phyloP scores from a whole-genome alignment of 2,329 filamentous ascomycete species.

The Alternaria viburni region DNA sequence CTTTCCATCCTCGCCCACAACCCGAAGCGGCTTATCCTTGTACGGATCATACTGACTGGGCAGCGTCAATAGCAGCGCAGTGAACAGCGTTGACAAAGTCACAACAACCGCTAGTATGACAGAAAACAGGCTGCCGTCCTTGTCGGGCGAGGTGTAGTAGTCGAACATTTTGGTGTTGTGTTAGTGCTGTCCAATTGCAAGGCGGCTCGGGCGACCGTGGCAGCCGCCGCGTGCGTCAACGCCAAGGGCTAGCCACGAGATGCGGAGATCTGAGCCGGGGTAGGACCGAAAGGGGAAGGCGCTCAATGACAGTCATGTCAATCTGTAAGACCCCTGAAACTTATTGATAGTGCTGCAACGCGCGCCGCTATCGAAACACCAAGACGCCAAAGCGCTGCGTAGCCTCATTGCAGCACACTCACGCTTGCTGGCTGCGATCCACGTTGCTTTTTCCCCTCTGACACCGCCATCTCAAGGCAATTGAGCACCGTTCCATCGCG shows the following conservation, averaged over 20 bases:
- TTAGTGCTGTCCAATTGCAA: slow-evolving; percentile 20
- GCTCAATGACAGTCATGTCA: slow-evolving; percentile 10
- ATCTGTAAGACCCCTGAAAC: slow-evolving; percentile 31
- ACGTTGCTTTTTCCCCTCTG: slow-evolving; percentile 2
- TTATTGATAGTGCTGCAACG: slow-evolving; percentile 14
- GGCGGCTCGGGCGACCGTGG: slow-evolving; percentile 19
- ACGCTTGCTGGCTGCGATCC: slow-evolving; percentile 1
- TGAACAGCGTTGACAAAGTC: slow-evolving; percentile 55
- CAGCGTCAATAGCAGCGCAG: slow-evolving; percentile 58
- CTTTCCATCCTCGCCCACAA: slow-evolving; percentile 34
- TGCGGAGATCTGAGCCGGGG: slow-evolving; percentile 23
- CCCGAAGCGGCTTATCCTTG: slow-evolving; percentile 32
- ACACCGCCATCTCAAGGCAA: background rate
- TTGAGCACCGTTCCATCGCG: background rate
- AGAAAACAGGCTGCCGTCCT: slow-evolving; percentile 38
- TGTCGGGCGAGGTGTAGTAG: slow-evolving; percentile 41
- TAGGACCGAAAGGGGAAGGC: slow-evolving; percentile 24
- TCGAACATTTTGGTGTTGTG: slow-evolving; percentile 27
- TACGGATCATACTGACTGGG: slow-evolving; percentile 60
- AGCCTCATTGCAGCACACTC: slow-evolving; percentile 7
- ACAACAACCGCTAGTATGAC: slow-evolving; percentile 51
- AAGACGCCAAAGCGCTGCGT: slow-evolving; percentile 13
- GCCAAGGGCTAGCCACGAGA: slow-evolving; percentile 10
- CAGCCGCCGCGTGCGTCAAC: slow-evolving; percentile 13
- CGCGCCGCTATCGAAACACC: slow-evolving; percentile 16